Evolutionary conservation across 805 yeast species (phyloP), one percentile per base, ranked within the genome.

Genomic region (Wickerhamomyces canadensis): DNA sequence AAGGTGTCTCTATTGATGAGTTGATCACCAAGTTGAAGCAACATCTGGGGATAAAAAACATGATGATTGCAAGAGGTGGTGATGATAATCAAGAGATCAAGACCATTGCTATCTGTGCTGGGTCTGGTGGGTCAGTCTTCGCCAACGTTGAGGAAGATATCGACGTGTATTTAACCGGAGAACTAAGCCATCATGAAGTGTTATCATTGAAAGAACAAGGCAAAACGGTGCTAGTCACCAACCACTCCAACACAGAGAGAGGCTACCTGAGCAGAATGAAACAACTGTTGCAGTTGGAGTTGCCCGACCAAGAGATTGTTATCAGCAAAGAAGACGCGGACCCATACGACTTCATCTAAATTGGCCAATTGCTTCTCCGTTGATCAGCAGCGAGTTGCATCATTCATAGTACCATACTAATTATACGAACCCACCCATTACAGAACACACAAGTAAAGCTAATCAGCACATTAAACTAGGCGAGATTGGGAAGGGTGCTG

Each of bases 241-340:
- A 91, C 51, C 98, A 93, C 54, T 75, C 95, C 15, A 91, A 91
- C 57, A 86, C 96, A 0, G 98, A 93, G 60, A 68, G 98, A 39
- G 95, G 95, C 0, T 93, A 80, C 54, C 64, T 93, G 44, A 47
- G 52, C 18, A 69, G 62, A 1, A 65, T 85, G 48, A 68, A 72
- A 57, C 41, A 56, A 18, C 79, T 75, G 16, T 29, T 52, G 19
- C 26, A 13, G 15, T 13, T 21, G 8, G 52, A 51, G 15, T 24
- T 45, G 22, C 39, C 26, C 3, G 40, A 32, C 4, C 33, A 28
- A 4, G 49, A 44, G 21, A 30, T 52, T 8, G 1, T 38, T 4
- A 37, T 57, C 15, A 47, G 54, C 15, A 27, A 42, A 18, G 29
- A 16, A 5, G 61, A 57, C 16, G 36, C 25, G 9, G 61, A 56